Evolutionary conservation across 176 grass and related monocot species (phyloP), one percentile per base, ranked within the genome.

Genomic region (Eleusine indica): DNA sequence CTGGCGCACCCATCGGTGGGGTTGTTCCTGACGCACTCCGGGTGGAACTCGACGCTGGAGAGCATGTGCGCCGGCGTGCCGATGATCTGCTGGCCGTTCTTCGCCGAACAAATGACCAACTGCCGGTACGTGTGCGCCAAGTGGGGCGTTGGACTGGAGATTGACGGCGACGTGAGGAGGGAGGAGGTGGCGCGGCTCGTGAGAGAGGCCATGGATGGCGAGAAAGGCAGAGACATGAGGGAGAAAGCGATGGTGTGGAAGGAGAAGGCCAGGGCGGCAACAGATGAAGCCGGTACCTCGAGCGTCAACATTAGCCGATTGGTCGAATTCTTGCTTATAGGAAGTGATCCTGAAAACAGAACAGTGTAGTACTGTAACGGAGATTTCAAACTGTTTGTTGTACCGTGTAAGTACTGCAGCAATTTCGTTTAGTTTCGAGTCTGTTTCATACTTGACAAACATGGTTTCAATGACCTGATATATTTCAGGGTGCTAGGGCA

Each of bases 21-120:
- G 14, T 81, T 80, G 12, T 97, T 97, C 85, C 88, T 97, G 22
- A 94, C 91, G 52, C 94, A 94, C 78, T 82, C 87, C 42, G 91
- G 94, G 0, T 97, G 94, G 91, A 97, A 97, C 73, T 97, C 91
- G 19, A 77, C 87, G 19, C 62, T 92, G 9, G 91, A 97, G 87
- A 86, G 89, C 80, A 71, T 94, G 28, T 88, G 89, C 75, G 53
- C 70, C 18, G 94, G 91, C 40, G 78, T 97, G 68, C 94, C 89
- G 0, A 87, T 97, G 89, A 73, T 93, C n/a, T 89, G 88, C 78
- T 97, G 91, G 91, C 91, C 94, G 1, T 97, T 93, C 86, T 97
- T 93, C 52, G 84, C 78, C 12, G 89, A 93, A 66, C 91, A 97
- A 52, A 72, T 18, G 14, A 87, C 91, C 0, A 97, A 91, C 73